These are phyloP conservation scores for Pseudocercospora musae DNA, from an alignment of 2,329 filamentous ascomycete species.

Conservation along the genomic window DNA sequence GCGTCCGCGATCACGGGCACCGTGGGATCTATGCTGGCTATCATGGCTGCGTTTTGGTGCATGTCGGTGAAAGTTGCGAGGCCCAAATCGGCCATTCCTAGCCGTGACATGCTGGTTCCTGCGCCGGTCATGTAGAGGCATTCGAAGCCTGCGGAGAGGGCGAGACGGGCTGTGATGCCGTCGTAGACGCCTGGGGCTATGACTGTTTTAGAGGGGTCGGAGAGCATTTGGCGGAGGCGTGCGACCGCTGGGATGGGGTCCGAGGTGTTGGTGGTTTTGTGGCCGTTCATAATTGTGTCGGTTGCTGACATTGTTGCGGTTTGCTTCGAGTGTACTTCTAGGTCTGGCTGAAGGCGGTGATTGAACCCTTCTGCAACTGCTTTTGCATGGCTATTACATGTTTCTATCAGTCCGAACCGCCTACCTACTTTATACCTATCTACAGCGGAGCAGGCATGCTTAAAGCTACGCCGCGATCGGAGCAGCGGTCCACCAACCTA, in stretches of 20 bases:
- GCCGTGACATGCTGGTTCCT: constrained; percentile 58
- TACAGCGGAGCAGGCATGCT: constrained; percentile 3
- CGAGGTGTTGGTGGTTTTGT: constrained; percentile 10
- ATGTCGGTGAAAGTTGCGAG: constrained; percentile 62
- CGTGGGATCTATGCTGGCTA: constrained; percentile 55
- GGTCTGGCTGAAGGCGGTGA: neutral
- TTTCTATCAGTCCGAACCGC: neutral
- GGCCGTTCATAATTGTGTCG: constrained; percentile 22
- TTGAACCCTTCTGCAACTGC: neutral
- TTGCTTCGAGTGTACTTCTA: neutral
- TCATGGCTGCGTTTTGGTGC: constrained; percentile 61
- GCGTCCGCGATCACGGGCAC: constrained; percentile 61
- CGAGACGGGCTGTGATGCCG: constrained; percentile 63
- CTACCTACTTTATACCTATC: constrained; percentile 3
- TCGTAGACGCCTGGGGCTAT: constrained; percentile 67
- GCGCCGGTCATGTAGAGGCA: constrained; percentile 67
- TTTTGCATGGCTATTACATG: neutral
- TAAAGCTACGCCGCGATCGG: constrained; percentile 1
- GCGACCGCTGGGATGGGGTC: constrained; percentile 23
- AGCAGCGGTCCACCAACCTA: constrained; percentile 1
- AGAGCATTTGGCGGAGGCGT: constrained; percentile 32
- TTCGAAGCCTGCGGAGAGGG: constrained; percentile 60
- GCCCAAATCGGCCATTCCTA: constrained; percentile 63
- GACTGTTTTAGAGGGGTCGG: constrained; percentile 38
- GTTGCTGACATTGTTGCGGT: constrained; percentile 4